Base-by-base conservation (phyloP, 2,329 filamentous ascomycete genomes). In the Drechslerella coelobrocha region DNA sequence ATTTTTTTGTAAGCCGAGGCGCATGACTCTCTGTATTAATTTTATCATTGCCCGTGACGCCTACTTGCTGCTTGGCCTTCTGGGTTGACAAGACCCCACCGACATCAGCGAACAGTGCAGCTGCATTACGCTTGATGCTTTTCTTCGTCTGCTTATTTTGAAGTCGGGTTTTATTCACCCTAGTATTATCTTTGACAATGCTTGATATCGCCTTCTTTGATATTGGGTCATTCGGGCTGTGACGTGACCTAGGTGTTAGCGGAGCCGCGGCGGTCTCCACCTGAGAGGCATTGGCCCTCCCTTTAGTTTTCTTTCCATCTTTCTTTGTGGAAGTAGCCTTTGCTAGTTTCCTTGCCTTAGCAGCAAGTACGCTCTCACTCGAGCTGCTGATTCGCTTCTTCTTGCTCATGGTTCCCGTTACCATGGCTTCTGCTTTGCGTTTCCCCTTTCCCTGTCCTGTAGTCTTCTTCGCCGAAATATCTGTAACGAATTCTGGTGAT, bases 231-330 rank as follows among this genome's bases (percentile, higher is more conserved):
- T 56, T 55, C 9, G 65, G 65, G 29, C 65, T 69, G 1, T 43
- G 65, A 23, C 60, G 51, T 6, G 65, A 69, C 23, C 54, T 62
- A n/a, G 65, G 57, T 5, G 65, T 69, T 10, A 69, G 52, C 19
- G 65, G 65, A 2, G 37, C 37, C 9, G 29, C 47, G 41, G 24
- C 14, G 1, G n/a, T n/a, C 17, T 57, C 27, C 37, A 26, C 17
- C 34, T 39, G 52, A 3, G 65, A 14, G 19, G 2, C 39, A n/a
- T 17, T 9, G 5, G 8, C 17, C 31, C 60, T 57, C 23, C 37
- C 41, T 17, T 23, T 43, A 3, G 17, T 21, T 23, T 62, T 69
- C 65, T 59, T 62, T 50, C 41, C 57, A 62, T 62, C 65, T 59
- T 62, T 69, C 53, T 62, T 62, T 12, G 3, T 29, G 0, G 37